A percentile compares a stretch with the other conserved stretches of the same genome.
These are phyloP conservation scores for Penicillium bialowiezense DNA, from an alignment of 495 filamentous ascomycete genomes.

Conservation along the genomic window DNA sequence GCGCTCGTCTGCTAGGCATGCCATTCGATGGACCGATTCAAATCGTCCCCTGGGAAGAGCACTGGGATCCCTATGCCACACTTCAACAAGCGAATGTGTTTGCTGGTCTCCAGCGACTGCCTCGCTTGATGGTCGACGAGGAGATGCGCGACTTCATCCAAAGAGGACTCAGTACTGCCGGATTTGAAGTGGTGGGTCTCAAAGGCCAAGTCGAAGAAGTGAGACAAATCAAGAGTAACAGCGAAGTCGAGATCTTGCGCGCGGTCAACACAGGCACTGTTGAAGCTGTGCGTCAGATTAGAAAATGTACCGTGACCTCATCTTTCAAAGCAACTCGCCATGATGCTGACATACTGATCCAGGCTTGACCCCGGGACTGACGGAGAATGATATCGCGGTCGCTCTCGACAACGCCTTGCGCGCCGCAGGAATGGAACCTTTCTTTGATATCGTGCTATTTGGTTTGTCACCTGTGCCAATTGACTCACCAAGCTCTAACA, in stretches of 20 bases:
- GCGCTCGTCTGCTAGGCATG: constrained; percentile 50
- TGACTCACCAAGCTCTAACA: neutral
- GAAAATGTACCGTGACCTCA: constrained; percentile 32
- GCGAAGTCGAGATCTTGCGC: constrained; percentile 48
- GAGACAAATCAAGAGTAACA: constrained; percentile 46
- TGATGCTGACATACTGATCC: neutral
- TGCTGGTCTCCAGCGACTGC: constrained; percentile 8
- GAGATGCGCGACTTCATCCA: constrained; percentile 57
- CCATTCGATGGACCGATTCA: constrained; percentile 42
- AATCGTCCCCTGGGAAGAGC: constrained; percentile 54
- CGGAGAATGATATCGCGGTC: constrained; percentile 47
- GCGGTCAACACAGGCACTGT: constrained; percentile 59
- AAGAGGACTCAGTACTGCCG: constrained; percentile 41
- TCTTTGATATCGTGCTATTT: constrained; percentile 58
- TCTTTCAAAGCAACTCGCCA: neutral
- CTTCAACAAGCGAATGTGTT: constrained; percentile 34
- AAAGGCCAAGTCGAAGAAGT: constrained; percentile 47
- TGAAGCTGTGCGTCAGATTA: constrained; percentile 51
- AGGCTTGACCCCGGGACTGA: constrained; percentile 47
- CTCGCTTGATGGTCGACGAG: constrained; percentile 53
- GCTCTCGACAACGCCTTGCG: constrained; percentile 48
- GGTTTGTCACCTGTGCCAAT: constrained; percentile 9
- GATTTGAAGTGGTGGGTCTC: constrained; percentile 48
- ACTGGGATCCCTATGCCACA: constrained; percentile 54
- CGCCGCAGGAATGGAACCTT: constrained; percentile 46